A percentile compares a stretch with the other conserved stretches of the same genome.
Evolutionary conservation across 2,329 filamentous ascomycete species (phyloP).

Genomic region (Tolypocladium capitatum): DNA sequence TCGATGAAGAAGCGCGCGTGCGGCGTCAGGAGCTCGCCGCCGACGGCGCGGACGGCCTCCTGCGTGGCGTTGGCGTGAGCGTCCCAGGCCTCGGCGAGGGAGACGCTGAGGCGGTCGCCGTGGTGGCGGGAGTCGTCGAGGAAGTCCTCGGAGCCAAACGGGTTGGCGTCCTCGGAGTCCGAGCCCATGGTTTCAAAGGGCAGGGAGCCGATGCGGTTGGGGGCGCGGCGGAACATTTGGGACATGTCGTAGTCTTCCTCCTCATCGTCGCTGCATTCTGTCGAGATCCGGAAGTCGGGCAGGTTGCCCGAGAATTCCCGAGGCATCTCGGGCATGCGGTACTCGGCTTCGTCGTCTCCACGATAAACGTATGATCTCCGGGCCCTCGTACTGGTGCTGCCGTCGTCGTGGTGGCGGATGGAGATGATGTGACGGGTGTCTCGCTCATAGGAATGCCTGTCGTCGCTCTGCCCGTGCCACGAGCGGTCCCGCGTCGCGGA

Average conservation of each 20-base stretch:
- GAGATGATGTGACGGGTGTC: constrained; percentile 29
- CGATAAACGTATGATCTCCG: constrained; percentile 31
- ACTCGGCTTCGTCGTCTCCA: constrained; percentile 25
- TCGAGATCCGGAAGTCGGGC: constrained; percentile 40
- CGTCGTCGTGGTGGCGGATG: constrained; percentile 38
- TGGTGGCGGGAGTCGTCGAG: constrained; percentile 10
- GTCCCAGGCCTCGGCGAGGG: constrained; percentile 25
- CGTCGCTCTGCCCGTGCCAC: constrained; percentile 7
- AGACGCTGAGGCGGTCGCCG: constrained; percentile 8
- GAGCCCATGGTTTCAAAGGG: constrained; percentile 38
- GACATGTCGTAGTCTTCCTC: constrained; percentile 22
- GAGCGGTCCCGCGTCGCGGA: constrained; percentile 8
- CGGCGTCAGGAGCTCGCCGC: constrained; percentile 51
- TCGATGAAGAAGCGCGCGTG: constrained; percentile 77
- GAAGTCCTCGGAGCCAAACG: constrained; percentile 14
- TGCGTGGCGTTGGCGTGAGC: constrained; percentile 40
- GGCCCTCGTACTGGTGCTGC: constrained; percentile 33
- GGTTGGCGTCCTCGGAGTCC: constrained; percentile 18
- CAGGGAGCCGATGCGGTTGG: constrained; percentile 39
- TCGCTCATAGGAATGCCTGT: constrained; percentile 3
- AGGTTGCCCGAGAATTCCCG: constrained; percentile 36
- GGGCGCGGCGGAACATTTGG: constrained; percentile 24
- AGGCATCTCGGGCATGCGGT: constrained; percentile 41
- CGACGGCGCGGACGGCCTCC: constrained; percentile 42
- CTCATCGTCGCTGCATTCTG: constrained; percentile 48